phyloP scores from a whole-genome alignment of 1,139 yeast species.

The Blastobotrys aristatus region DNA sequence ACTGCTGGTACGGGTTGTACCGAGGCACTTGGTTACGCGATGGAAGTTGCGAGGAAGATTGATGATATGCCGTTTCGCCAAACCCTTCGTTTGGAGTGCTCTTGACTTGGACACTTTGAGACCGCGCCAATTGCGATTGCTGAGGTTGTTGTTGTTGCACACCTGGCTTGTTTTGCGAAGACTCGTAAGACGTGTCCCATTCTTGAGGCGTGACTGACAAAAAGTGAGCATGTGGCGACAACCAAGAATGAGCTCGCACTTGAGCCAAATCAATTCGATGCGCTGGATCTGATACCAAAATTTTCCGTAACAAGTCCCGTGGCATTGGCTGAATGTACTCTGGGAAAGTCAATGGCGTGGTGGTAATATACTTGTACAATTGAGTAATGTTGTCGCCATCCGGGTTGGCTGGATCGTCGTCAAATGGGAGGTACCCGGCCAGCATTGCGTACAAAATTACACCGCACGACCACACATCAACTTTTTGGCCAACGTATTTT shows the following conservation, averaged over 20 bases:
- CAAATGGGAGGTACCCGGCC: slow-evolving; percentile 96
- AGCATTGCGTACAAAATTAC: slow-evolving; percentile 94
- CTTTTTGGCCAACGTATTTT: slow-evolving; percentile 90
- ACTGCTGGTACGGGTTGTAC: slow-evolving; percentile 7
- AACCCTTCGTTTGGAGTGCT: slow-evolving; percentile 5
- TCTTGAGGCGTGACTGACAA: slow-evolving; percentile 80
- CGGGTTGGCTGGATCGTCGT: slow-evolving; percentile 94
- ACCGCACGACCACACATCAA: slow-evolving; percentile 96
- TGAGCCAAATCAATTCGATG: slow-evolving; percentile 64
- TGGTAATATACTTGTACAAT: slow-evolving; percentile 84
- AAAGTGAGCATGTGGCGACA: slow-evolving; percentile 73
- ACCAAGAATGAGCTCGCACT: slow-evolving; percentile 82
- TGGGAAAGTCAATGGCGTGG: slow-evolving; percentile 90
- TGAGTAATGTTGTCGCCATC: slow-evolving; percentile 93
- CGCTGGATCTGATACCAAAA: slow-evolving; percentile 82
- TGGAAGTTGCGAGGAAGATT: slow-evolving; percentile 3
- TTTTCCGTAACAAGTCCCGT: slow-evolving; percentile 79
- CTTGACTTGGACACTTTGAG: slow-evolving; percentile 27
- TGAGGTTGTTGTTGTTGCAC: slow-evolving; percentile 10
- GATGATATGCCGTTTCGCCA: background rate
- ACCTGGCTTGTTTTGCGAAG: slow-evolving; percentile 14
- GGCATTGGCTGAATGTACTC: slow-evolving; percentile 90
- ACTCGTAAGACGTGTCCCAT: slow-evolving; percentile 55
- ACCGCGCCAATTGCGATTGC: slow-evolving; percentile 18
- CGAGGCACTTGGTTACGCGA: slow-evolving; percentile 3